phyloP scores from a whole-genome alignment of 495 filamentous ascomycete species.

The Amphirosellinia nigrospora region DNA sequence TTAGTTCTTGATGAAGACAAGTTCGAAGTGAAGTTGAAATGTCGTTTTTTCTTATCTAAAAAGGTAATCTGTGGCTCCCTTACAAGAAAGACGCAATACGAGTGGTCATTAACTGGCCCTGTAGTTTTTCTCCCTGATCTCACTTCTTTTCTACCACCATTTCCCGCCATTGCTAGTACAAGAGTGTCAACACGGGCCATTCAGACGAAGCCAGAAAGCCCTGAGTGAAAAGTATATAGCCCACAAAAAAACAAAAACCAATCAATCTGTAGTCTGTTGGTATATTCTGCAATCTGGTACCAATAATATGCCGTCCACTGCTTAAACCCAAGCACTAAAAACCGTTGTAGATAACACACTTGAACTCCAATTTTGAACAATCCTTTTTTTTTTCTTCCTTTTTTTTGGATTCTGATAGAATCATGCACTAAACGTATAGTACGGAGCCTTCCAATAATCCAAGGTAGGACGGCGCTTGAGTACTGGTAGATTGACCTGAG shows the following conservation, averaged over 20 bases:
- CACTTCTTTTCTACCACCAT: not conserved
- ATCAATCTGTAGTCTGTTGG: slow-evolving; percentile 10
- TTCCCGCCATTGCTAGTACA: not conserved
- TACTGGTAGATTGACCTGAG: not conserved
- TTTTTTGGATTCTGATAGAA: not conserved
- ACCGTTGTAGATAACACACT: slow-evolving; percentile 8
- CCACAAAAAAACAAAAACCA: not conserved
- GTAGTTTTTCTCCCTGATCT: not conserved
- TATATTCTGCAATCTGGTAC: slow-evolving; percentile 20
- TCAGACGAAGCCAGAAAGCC: not conserved
- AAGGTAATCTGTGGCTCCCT: not conserved
- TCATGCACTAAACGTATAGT: not conserved
- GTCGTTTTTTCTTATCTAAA: not conserved
- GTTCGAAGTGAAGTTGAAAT: not conserved
- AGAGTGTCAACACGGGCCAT: not conserved
- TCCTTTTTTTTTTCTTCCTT: not conserved
- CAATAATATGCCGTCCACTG: slow-evolving; percentile 12
- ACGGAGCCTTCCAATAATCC: not conserved
- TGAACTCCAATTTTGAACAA: slow-evolving; percentile 15
- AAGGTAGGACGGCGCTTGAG: not conserved
- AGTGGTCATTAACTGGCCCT: not conserved
- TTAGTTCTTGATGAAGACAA: not conserved
- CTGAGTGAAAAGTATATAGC: not conserved
- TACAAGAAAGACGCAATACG: slow-evolving; percentile 1
- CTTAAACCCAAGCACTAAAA: slow-evolving; percentile 6